phyloP scores from a whole-genome alignment of 2,329 filamentous ascomycete genomes.

The Calycina herbarum region DNA sequence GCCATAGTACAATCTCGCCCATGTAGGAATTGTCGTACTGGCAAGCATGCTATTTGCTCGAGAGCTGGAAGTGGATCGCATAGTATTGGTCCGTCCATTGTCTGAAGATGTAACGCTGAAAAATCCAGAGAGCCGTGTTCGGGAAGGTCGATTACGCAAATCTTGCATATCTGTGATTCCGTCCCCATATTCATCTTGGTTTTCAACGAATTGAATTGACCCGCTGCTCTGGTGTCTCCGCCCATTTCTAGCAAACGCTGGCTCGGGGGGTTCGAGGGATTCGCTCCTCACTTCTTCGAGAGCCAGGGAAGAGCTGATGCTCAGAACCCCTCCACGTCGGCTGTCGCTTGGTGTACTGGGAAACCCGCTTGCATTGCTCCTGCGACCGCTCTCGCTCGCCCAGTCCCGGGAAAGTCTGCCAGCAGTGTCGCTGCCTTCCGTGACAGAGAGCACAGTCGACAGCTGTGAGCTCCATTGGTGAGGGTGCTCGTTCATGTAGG shows the following conservation, averaged over 20 bases:
- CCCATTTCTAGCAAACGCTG: slow-evolving; percentile 43
- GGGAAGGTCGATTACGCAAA: slow-evolving; percentile 53
- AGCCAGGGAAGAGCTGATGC: slow-evolving; percentile 52
- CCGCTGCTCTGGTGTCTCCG: slow-evolving; percentile 35
- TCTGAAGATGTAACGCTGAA: slow-evolving; percentile 50
- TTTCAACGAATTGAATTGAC: slow-evolving; percentile 49
- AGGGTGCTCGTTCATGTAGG: slow-evolving; percentile 49
- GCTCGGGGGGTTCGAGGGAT: slow-evolving; percentile 51
- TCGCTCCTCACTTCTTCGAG: slow-evolving; percentile 30
- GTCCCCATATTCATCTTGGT: slow-evolving; percentile 65
- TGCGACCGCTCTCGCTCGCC: slow-evolving; percentile 42
- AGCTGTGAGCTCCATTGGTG: slow-evolving; percentile 66
- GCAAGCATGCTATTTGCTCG: slow-evolving; percentile 45
- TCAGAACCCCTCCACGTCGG: slow-evolving; percentile 56
- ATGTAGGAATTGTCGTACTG: slow-evolving; percentile 44
- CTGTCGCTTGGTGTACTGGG: slow-evolving; percentile 49
- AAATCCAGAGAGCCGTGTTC: slow-evolving; percentile 53
- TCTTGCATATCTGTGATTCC: slow-evolving; percentile 60
- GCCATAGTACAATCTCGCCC: slow-evolving; percentile 67
- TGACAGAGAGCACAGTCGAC: slow-evolving; percentile 64
- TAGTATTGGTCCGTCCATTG: slow-evolving; percentile 36
- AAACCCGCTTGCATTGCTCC: slow-evolving; percentile 47
- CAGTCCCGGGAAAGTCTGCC: slow-evolving; percentile 46
- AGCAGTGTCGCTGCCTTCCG: slow-evolving; percentile 48
- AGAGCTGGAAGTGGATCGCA: slow-evolving; percentile 42